These are phyloP conservation scores for Penicillium samsonianum DNA, from an alignment of 495 filamentous ascomycete genomes.

Conservation along the genomic window DNA sequence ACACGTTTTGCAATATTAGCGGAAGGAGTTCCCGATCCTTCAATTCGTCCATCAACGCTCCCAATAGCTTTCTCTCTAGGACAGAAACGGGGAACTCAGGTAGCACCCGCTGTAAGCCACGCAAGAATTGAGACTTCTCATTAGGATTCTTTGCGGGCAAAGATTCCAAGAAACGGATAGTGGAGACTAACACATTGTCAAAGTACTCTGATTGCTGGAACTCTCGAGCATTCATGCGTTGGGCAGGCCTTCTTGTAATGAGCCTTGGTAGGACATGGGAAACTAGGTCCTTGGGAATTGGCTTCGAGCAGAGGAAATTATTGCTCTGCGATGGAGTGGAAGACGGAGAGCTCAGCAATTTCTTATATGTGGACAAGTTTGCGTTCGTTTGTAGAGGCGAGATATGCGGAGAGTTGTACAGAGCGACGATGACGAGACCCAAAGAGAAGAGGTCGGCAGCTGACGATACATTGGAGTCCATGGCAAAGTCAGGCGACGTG, in stretches of 20 bases:
- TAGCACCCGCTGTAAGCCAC: conserved; percentile 81
- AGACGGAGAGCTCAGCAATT: conserved; percentile 72
- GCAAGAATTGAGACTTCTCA: conserved; percentile 90
- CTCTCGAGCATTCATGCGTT: conserved; percentile 83
- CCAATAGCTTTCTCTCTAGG: conserved; percentile 90
- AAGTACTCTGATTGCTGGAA: conserved; percentile 95
- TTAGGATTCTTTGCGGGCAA: conserved; percentile 87
- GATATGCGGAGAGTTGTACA: conserved; percentile 89
- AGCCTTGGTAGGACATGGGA: conserved; percentile 74
- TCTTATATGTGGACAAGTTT: conserved; percentile 77
- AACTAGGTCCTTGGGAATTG: conserved; percentile 76
- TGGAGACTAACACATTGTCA: conserved; percentile 92
- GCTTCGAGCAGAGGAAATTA: conserved; percentile 75
- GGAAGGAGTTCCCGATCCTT: conserved; percentile 87
- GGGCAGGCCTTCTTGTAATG: conserved; percentile 81
- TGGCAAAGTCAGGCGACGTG: conserved; percentile 86
- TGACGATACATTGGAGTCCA: conserved; percentile 79
- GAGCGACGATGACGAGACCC: conserved; percentile 80
- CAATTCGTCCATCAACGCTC: conserved; percentile 83
- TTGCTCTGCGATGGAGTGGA: conserved; percentile 75
- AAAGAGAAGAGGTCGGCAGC: conserved; percentile 91
- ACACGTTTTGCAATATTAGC: conserved; percentile 83
- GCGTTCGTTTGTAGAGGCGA: conserved; percentile 82
- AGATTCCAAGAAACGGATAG: conserved; percentile 88
- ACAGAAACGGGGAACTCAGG: conserved; percentile 90